Evolutionary conservation across 2,329 filamentous ascomycete genomes (phyloP).

Genomic region (Sporothrix euskadiensis): DNA sequence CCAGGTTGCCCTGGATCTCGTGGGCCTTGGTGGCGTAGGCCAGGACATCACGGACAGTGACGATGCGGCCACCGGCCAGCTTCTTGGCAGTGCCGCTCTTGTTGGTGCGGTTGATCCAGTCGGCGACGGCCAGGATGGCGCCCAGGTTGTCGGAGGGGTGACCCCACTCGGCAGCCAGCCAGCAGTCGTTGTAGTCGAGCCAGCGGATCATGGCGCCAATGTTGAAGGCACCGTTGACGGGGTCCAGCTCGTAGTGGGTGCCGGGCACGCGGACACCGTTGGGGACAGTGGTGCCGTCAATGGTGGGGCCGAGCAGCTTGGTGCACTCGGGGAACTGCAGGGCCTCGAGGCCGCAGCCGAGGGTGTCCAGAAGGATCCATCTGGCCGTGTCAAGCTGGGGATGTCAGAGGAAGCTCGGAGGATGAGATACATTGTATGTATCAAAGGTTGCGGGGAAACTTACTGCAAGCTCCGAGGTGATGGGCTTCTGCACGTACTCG

Average conservation of each 20-base stretch:
- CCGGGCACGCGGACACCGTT: constrained; percentile 90
- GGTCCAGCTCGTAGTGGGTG: constrained; percentile 91
- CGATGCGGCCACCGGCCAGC: constrained; percentile 80
- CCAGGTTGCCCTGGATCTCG: constrained; percentile 96
- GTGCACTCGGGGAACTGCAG: constrained; percentile 94
- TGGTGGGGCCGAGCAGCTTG: constrained; percentile 89
- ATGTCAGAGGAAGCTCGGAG: background rate
- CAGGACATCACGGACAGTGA: constrained; percentile 86
- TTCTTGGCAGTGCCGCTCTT: constrained; percentile 43
- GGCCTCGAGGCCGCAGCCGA: constrained; percentile 94
- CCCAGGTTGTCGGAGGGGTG: constrained; percentile 98
- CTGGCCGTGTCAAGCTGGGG: constrained; percentile 80
- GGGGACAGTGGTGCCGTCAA: constrained; percentile 86
- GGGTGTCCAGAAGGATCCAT: constrained; percentile 94
- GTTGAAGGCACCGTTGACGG: constrained; percentile 95
- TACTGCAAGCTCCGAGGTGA: constrained; percentile 91
- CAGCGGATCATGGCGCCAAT: constrained; percentile 98
- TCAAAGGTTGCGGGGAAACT: constrained; percentile 42
- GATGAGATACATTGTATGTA: background rate
- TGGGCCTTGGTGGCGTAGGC: constrained; percentile 99
- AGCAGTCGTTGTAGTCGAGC: constrained; percentile 99
- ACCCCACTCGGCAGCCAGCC: constrained; percentile 94
- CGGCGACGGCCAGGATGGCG: constrained; percentile 91
- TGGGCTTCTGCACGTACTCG: constrained; percentile 85
- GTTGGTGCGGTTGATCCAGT: constrained; percentile 95